phyloP scores from a whole-genome alignment of 371 early-diverging fungal species.

The Gilbertella persicaria region DNA sequence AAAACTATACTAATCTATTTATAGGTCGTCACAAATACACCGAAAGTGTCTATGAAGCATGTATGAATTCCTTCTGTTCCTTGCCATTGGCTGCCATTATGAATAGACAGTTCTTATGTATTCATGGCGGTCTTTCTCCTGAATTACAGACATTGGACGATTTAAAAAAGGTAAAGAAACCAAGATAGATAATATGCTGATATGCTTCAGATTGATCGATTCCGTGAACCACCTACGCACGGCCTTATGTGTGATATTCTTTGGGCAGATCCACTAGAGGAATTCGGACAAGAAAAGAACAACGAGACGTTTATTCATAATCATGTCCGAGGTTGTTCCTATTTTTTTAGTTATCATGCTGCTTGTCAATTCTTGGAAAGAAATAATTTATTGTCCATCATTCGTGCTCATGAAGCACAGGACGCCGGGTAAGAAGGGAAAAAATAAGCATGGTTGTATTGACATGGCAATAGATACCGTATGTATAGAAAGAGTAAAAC shows the following conservation, averaged over 20 bases:
- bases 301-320: constrained; percentile 88
- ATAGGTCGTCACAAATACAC: constrained; percentile 93
- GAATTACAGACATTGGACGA: constrained; percentile 89
- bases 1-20: constrained; percentile 14
- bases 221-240: constrained; percentile 92
- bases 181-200: not conserved
- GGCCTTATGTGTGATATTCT: constrained; percentile 97
- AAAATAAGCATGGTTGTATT: not conserved
- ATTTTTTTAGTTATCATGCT: constrained; percentile 86
- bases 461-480: constrained; percentile 56
- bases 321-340: constrained; percentile 93
- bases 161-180: constrained; percentile 71
- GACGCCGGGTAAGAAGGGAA: constrained; percentile 75
- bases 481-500: constrained; percentile 95
- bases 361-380: constrained; percentile 92
- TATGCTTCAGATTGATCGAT: constrained; percentile 81
- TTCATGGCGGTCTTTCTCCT: constrained; percentile 97
- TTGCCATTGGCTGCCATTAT: constrained; percentile 96
- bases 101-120: constrained; percentile 95
- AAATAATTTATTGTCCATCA: constrained; percentile 91
- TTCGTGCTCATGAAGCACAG: constrained; percentile 98
- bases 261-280: constrained; percentile 98
- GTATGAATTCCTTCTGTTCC: constrained; percentile 96
- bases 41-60: constrained; percentile 92
- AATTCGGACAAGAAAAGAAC: constrained; percentile 89